A percentile compares a stretch with the other conserved stretches of the same genome.
phyloP scores from a whole-genome alignment of 306 rosid genomes.

The Cicer chorassanicum region DNA sequence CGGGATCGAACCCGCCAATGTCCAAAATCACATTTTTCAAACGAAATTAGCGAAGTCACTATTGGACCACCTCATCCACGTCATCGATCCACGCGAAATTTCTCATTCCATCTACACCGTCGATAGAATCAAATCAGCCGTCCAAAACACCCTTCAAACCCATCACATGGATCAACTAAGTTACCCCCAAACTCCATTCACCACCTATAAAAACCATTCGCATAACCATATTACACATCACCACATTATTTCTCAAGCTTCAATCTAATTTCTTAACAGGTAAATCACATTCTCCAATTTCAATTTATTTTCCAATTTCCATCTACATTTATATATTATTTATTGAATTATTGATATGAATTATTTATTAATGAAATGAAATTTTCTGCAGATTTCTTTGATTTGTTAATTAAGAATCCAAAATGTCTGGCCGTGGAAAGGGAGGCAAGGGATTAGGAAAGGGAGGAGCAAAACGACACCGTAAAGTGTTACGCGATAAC shows the following conservation, averaged over 20 bases:
- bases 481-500: conserved; percentile 71
- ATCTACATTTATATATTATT: too few species aligned
- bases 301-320: background rate
- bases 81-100: conserved; percentile 47
- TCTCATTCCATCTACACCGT: conserved; percentile 12
- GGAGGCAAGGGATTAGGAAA: conserved; percentile 79
- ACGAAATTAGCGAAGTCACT: background rate
- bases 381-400: too few species aligned
- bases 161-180: conserved; percentile 39
- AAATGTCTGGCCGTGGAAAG: conserved; percentile 77
- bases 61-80: conserved; percentile 38
- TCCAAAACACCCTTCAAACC: background rate
- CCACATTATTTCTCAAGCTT: background rate
- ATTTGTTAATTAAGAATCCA: background rate
- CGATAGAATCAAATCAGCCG: conserved; percentile 30
- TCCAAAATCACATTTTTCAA: background rate
- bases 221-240: background rate
- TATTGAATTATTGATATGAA: too few species aligned
- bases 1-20: conserved; percentile 35
- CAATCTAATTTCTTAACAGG: background rate
- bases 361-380: too few species aligned
- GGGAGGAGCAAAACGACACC: conserved; percentile 80
- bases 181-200: background rate
- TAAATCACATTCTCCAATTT: background rate
- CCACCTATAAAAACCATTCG: conserved; percentile 6